phyloP scores from a whole-genome alignment of 768 basidiomycete species.

The Chalciporus sphaerocephalus region DNA sequence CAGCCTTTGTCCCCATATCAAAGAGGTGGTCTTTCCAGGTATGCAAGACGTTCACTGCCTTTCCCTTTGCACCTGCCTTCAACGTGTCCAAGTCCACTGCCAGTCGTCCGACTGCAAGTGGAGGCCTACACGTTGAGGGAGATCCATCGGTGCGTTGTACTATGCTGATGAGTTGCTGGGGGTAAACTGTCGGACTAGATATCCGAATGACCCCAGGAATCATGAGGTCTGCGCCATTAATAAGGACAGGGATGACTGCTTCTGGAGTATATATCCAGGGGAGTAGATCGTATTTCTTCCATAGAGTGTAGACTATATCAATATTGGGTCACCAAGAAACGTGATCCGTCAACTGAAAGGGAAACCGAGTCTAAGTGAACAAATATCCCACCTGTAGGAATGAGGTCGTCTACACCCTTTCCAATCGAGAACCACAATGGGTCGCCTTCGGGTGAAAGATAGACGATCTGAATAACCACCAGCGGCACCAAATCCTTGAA shows the following conservation, averaged over 20 bases:
- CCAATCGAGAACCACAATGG: slow-evolving; percentile 79
- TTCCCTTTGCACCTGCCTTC: slow-evolving; percentile 58
- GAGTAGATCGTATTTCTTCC: slow-evolving; percentile 67
- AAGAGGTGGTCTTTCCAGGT: slow-evolving; percentile 76
- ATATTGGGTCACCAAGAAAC: not conserved
- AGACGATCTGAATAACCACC: slow-evolving; percentile 47
- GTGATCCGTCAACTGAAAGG: not conserved
- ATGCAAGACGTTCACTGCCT: slow-evolving; percentile 70
- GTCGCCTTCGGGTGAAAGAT: slow-evolving; percentile 59
- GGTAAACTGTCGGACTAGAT: slow-evolving; percentile 34
- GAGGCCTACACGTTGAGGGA: slow-evolving; percentile 33
- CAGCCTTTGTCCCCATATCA: slow-evolving; percentile 62
- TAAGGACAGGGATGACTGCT: slow-evolving; percentile 64
- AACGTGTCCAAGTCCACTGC: slow-evolving; percentile 52
- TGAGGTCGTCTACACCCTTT: slow-evolving; percentile 60
- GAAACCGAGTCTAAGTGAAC: not conserved
- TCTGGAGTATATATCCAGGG: slow-evolving; percentile 69
- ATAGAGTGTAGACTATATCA: slow-evolving; percentile 65
- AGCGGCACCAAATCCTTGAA: not conserved
- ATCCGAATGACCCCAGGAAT: slow-evolving; percentile 72
- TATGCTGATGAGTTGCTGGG: slow-evolving; percentile 60
- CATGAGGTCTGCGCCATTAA: slow-evolving; percentile 85
- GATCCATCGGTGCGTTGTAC: slow-evolving; percentile 42
- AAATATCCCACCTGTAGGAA: slow-evolving; percentile 55
- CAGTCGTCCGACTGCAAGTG: slow-evolving; percentile 75